Base-by-base conservation (phyloP, 2,329 filamentous ascomycete genomes). In the Pseudogymnoascus sp. region DNA sequence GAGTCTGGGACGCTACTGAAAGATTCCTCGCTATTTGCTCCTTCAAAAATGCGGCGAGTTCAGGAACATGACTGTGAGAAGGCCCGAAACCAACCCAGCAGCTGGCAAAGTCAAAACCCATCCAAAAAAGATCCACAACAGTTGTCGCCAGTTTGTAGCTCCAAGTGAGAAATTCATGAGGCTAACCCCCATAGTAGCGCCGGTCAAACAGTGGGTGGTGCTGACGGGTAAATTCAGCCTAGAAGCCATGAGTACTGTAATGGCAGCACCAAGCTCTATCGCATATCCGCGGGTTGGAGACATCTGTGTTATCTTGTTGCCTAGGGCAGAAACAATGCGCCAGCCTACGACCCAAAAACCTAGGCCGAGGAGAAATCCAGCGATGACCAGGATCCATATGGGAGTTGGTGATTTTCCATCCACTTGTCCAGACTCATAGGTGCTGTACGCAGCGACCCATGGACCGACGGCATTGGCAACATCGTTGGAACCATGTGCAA, bases 251-350 rank as follows among this genome's bases (percentile, higher is more conserved):
- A 91, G 82, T 62, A 91, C 83, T 7, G 88, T 91, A 66, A 91
- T 84, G 66, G 88, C 87, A 50, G 88, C 87, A 57, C 88, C 88
- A 81, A 91, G 82, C 71, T 91, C 88, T 88, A 91, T 91, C 59
- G 86, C 89, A 67, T 77, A 89, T 58, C 77, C 80, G 67, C 80
- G 71, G 65, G 73, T 77, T 4, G 81, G 81, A 3, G 80, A 82
- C 72, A 89, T 86, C 73, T 88, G 87, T 62, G 87, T 90, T 72
- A 89, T 85, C 75, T 88, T 88, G 80, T 91, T 91, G 59, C 88
- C 88, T 87, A 91, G 90, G 74, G n/a, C 30, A 53, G 20, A 89
- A 87, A 91, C 90, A 75, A 91, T 90, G 78, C 91, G 90, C 77
- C 90, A 91, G 8, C 88, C 88, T 68, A 90, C 91, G 12, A 87